These are phyloP conservation scores for Westerdykella sp. DNA, from an alignment of 2,329 filamentous ascomycete genomes.

Conservation along the genomic window DNA sequence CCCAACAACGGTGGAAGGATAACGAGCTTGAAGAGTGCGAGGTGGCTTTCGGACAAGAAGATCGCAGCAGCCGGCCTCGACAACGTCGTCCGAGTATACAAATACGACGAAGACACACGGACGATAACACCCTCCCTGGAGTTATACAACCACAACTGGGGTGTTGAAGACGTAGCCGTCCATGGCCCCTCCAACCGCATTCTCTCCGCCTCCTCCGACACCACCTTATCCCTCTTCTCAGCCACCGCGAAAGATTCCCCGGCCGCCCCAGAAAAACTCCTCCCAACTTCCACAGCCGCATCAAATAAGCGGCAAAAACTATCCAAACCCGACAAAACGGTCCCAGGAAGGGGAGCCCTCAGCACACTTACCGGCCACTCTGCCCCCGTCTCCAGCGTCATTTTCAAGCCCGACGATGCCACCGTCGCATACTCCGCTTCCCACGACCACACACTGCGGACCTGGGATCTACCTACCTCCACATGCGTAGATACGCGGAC, in stretches of 20 bases:
- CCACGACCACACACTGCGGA: slow-evolving; percentile 84
- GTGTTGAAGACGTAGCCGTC: slow-evolving; percentile 68
- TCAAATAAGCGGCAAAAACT: slow-evolving; percentile 72
- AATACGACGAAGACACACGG: slow-evolving; percentile 63
- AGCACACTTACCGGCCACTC: slow-evolving; percentile 66
- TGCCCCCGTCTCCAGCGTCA: slow-evolving; percentile 66
- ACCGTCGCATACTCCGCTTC: slow-evolving; percentile 90
- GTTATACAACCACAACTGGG: slow-evolving; percentile 73
- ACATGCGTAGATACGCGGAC: slow-evolving; percentile 73
- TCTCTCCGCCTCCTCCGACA: slow-evolving; percentile 78
- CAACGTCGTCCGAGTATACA: slow-evolving; percentile 82
- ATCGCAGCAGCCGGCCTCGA: slow-evolving; percentile 80
- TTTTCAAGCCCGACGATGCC: slow-evolving; percentile 78
- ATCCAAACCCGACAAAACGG: slow-evolving; percentile 52
- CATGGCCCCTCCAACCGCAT: slow-evolving; percentile 69
- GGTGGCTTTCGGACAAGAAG: slow-evolving; percentile 71
- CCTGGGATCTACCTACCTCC: slow-evolving; percentile 81
- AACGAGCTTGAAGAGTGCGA: slow-evolving; percentile 69
- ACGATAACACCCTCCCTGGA: slow-evolving; percentile 69
- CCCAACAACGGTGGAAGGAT: slow-evolving; percentile 58
- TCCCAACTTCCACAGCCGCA: slow-evolving; percentile 59
- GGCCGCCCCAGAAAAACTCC: slow-evolving; percentile 60
- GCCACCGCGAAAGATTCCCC: slow-evolving; percentile 71
- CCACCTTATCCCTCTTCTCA: slow-evolving; percentile 82
- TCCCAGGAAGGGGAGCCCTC: slow-evolving; percentile 70